phyloP scores from a whole-genome alignment of 352 stramenopile species.

The Globisporangium abappressorium region DNA sequence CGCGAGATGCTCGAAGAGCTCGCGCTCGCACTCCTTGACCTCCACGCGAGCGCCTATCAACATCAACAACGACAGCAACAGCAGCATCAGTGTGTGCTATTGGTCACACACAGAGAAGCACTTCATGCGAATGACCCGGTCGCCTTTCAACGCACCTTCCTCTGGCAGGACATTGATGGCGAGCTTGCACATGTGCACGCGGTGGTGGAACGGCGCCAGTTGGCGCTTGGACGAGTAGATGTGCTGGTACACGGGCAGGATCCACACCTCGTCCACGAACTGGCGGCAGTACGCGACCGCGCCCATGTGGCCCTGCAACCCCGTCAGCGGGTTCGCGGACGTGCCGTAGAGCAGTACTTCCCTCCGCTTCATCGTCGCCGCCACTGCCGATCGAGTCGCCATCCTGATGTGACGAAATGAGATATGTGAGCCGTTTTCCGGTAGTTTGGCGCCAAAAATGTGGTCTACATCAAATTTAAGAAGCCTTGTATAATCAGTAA shows the following conservation, averaged over 20 bases:
- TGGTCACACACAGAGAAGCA: background rate
- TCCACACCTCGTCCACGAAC: constrained; percentile 84
- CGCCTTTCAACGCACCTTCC: constrained; percentile 4
- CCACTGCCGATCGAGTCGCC: background rate
- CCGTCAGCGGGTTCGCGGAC: constrained; percentile 84
- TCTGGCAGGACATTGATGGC: constrained; percentile 36
- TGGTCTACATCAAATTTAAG: background rate
- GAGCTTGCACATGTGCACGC: constrained; percentile 70
- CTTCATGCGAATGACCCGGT: too few relatives aligned
- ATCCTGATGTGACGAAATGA: background rate
- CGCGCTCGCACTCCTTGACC: constrained; percentile 61
- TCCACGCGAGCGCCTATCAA: constrained; percentile 31
- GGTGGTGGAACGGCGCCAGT: constrained; percentile 72
- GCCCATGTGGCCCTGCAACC: constrained; percentile 72
- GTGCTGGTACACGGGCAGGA: constrained; percentile 89
- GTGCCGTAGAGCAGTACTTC: constrained; percentile 81
- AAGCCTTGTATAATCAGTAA: background rate
- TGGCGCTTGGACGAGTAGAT: constrained; percentile 81
- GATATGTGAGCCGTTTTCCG: constrained; percentile 1
- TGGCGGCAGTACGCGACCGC: constrained; percentile 57
- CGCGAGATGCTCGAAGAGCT: constrained; percentile 55
- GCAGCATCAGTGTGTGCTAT: background rate
- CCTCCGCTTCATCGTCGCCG: constrained; percentile 9
- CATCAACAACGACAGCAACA: background rate
- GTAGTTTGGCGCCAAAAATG: constrained; percentile 2